phyloP scores from a whole-genome alignment of 257 asterid genomes.

The Ilex asprella region DNA sequence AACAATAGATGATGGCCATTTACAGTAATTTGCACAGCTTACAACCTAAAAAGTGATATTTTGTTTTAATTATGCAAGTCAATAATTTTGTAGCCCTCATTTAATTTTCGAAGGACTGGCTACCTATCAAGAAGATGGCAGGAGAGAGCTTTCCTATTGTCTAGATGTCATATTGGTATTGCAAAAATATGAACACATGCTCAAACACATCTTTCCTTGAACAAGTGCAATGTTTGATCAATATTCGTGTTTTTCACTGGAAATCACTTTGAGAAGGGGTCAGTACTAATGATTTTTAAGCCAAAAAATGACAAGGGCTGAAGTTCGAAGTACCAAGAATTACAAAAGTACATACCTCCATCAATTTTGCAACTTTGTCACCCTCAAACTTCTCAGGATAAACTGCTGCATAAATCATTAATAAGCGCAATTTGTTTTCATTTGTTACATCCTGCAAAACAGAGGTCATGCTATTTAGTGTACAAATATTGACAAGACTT shows the following conservation, averaged over 20 bases:
- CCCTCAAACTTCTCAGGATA: slow-evolving; percentile 95
- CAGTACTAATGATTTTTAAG: neutral
- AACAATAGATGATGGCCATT: no score
- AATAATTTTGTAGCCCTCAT: no score
- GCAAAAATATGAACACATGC: no score
- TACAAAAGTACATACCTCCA: slow-evolving; percentile 54
- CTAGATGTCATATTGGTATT: neutral
- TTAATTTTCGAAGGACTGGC: neutral
- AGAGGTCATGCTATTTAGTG: slow-evolving; percentile 6
- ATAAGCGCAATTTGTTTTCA: slow-evolving; percentile 80
- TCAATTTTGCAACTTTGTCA: slow-evolving; percentile 68
- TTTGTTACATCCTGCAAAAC: slow-evolving; percentile 71
- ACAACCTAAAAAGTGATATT: no score
- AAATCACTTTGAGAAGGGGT: neutral
- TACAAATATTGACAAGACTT: neutral
- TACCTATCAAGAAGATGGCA: neutral
- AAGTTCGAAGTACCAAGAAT: no score
- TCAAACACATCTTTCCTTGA: no score
- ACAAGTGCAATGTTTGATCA: neutral
- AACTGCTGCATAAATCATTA: slow-evolving; percentile 93
- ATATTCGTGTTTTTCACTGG: neutral
- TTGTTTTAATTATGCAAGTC: no score
- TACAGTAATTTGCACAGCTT: no score
- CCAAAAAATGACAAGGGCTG: neutral
- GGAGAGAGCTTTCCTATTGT: neutral